Percentiles rank a stretch among this genome's conserved stretches.
Evolutionary conservation across 1,284 basidiomycete species (phyloP).

Genomic region (Trichosporon asahii): DNA sequence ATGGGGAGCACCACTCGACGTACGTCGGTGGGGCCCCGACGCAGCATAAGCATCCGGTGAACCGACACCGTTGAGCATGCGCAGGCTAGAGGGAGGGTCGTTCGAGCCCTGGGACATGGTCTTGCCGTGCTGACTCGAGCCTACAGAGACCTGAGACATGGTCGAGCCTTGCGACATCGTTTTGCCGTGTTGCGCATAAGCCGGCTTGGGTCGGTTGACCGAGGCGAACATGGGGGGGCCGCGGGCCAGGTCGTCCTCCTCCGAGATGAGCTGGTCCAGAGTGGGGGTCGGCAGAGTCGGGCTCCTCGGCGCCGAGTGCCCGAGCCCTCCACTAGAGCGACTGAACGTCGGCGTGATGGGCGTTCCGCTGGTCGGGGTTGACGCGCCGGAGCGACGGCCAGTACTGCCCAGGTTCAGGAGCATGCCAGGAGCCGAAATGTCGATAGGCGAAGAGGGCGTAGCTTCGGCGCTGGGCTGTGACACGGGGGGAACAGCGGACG

Average conservation of each 20-base stretch:
- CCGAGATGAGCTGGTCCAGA: background rate
- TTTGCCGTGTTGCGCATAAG: background rate
- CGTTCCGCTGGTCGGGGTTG: background rate
- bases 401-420: background rate
- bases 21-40: slow-evolving; percentile 19
- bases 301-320: background rate
- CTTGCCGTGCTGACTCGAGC: background rate
- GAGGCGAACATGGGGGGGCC: background rate
- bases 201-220: background rate
- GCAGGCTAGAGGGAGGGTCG: background rate
- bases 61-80: slow-evolving; percentile 5
- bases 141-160: background rate
- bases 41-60: background rate
- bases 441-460: background rate
- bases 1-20: background rate
- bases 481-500: background rate
- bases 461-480: background rate
- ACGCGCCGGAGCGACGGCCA: background rate
- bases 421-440: background rate
- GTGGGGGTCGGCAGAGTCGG: background rate
- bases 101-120: background rate
- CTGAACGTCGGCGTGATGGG: slow-evolving; percentile 1
- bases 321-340: background rate
- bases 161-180: background rate
- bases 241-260: slow-evolving; percentile 1